Conservation (phyloP, 2,329 filamentous ascomycete genomes). For the Arthrobotrys musiformis region DNA sequence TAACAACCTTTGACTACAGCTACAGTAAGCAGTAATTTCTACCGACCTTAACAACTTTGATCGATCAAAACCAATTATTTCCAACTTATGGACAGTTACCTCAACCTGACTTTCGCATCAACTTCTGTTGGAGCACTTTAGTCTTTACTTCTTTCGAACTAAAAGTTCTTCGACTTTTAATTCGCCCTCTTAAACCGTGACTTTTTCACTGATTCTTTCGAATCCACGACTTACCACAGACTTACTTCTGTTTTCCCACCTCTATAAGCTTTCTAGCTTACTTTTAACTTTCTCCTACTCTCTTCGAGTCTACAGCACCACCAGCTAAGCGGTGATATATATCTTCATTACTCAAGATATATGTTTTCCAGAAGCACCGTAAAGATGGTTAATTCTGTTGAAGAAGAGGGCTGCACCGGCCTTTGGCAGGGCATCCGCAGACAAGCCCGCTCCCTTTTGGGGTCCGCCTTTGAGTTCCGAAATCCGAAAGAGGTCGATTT, state of each 20-base stretch:
- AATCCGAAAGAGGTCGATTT: constrained; percentile 42
- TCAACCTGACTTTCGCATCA: constrained; percentile 8
- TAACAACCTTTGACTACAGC: too few species aligned
- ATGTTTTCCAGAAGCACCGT: constrained; percentile 32
- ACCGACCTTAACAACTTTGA: constrained; percentile 17
- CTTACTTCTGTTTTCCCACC: background rate
- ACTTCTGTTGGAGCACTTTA: constrained; percentile 32
- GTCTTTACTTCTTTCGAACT: constrained; percentile 10
- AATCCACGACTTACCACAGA: background rate
- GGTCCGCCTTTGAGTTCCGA: constrained; percentile 29
- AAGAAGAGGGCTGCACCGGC: constrained; percentile 49
- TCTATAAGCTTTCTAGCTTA: background rate
- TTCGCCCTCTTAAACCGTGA: constrained; percentile 1
- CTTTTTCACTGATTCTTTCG: background rate
- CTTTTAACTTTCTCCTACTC: background rate
- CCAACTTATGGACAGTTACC: constrained; percentile 33
- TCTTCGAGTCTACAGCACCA: background rate
- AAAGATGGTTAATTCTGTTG: constrained; percentile 22
- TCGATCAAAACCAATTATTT: constrained; percentile 2
- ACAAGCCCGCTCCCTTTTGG: constrained; percentile 29
- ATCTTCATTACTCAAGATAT: constrained; percentile 37
- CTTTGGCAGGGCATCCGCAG: constrained; percentile 30
- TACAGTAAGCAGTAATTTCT: background rate
- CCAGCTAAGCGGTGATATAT: constrained; percentile 35
- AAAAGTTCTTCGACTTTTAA: background rate